Evolutionary conservation across 345 rosid genomes (phyloP), one percentile per base, ranked within the genome.

Genomic region (Corchorus capsularis): DNA sequence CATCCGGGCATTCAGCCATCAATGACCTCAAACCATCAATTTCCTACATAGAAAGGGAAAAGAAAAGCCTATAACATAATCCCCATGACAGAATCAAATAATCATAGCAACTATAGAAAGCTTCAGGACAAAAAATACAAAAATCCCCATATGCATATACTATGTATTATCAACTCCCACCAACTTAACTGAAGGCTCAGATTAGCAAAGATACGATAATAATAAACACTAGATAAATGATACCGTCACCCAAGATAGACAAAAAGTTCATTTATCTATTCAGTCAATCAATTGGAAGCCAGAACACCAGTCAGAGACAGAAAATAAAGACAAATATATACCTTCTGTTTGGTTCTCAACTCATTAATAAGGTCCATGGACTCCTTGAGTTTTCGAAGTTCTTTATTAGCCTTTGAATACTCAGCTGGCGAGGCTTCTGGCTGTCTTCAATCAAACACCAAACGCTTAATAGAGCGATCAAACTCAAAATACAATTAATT

Each of bases 361-460:
- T 81, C 77, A 65, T 56, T 87, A 69, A 92, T 93, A 70, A 96
- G 90, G 60, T 90, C 91, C 93, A 92, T 85, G 0, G 90, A 87
- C n/a, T 76, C 94, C 79, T 89, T 82, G n/a, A 92, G 86, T 82
- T 87, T 96, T 75, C 90, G 86, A 65, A 94, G 89, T 81, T 96
- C 99, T 82, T 94, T 94, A 80, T 92, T 96, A 74, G 97, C 97
- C 79, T 67, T 91, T 0, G 97, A 77, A 75, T 82, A 94, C 81
- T 91, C 98, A 14, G 81, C 59, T n/a, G 89, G 94, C 2, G 92
- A 90, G 82, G 86, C 88, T 84, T 93, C 98, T 60, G 95, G 96
- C 98, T 93, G 91, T 89, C 94, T 92, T 92, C 85, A 82, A 80
- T 75, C 87, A 88, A 86, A 27, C 67, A 79, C 12, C 75, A 39